A percentile compares a stretch with the other conserved stretches of the same genome.
phyloP scores from a whole-genome alignment of 176 grass and related monocot genomes.

The Dendrocalamus sinicus region DNA sequence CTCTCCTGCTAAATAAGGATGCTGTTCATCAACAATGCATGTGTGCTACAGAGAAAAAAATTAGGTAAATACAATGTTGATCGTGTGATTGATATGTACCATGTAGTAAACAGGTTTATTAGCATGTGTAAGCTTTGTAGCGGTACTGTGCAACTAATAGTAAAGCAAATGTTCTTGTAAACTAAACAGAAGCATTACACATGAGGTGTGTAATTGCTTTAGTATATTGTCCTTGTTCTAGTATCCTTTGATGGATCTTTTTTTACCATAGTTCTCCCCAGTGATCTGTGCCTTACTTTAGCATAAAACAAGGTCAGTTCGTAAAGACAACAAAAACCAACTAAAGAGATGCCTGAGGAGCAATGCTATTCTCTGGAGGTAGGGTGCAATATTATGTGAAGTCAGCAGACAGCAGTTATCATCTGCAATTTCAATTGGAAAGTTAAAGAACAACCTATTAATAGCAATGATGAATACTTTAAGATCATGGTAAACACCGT shows the following conservation, averaged over 20 bases:
- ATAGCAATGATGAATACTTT: background rate
- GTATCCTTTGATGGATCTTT: background rate
- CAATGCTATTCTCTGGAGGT: background rate
- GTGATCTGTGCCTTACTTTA: background rate
- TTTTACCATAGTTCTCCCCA: background rate
- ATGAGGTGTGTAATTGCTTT: background rate
- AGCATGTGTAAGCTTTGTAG: background rate
- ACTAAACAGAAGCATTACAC: background rate
- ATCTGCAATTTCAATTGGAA: background rate
- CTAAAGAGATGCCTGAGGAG: background rate
- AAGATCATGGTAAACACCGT: background rate
- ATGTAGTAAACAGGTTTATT: background rate
- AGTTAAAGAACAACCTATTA: background rate
- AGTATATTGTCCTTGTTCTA: background rate
- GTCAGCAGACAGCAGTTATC: background rate
- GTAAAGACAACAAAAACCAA: background rate
- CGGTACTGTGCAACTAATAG: background rate
- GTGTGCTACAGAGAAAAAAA: background rate
- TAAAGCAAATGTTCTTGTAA: conserved; percentile 5
- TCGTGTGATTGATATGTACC: background rate
- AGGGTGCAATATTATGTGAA: background rate
- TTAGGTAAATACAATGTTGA: background rate
- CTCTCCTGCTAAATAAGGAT: background rate
- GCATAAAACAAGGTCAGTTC: background rate
- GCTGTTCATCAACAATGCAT: background rate